These are phyloP conservation scores for Fusarium albosuccineum DNA, from an alignment of 2,329 filamentous ascomycete genomes.

Conservation along the genomic window DNA sequence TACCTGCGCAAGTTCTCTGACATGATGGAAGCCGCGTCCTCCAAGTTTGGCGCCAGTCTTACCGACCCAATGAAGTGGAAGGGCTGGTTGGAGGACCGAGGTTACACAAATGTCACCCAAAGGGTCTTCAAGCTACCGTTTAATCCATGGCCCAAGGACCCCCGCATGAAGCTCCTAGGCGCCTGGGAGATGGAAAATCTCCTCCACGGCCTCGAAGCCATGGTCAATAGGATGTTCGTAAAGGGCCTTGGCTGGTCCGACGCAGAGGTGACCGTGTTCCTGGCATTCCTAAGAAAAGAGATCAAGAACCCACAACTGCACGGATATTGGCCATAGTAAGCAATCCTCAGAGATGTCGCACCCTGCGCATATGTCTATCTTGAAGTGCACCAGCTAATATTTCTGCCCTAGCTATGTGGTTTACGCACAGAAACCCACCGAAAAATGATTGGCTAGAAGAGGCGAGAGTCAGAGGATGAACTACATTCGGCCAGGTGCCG, in stretches of 20 bases:
- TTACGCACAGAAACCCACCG: constrained; percentile 20
- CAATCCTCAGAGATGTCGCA: background rate
- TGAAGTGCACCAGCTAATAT: background rate
- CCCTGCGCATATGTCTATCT: background rate
- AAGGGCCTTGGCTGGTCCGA: constrained; percentile 42
- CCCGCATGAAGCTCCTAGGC: constrained; percentile 63
- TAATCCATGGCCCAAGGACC: constrained; percentile 64
- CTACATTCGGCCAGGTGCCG: no score
- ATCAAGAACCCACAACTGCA: constrained; percentile 40
- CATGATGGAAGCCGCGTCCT: constrained; percentile 47
- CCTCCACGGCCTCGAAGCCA: constrained; percentile 43
- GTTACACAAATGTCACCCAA: constrained; percentile 64
- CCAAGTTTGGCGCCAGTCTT: constrained; percentile 47
- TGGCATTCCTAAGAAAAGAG: constrained; percentile 38
- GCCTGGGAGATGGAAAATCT: constrained; percentile 45
- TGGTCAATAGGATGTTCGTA: constrained; percentile 51
- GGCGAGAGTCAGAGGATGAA: no score
- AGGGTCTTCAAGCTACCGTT: constrained; percentile 61
- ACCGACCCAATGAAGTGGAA: constrained; percentile 46
- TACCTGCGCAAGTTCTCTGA: constrained; percentile 42
- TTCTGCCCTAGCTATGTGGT: constrained; percentile 25
- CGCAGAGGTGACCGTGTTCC: constrained; percentile 38
- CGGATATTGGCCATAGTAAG: constrained; percentile 44
- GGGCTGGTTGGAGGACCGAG: constrained; percentile 59
- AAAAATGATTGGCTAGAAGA: background rate